Percentiles rank a stretch among this genome's conserved stretches.
phyloP scores from a whole-genome alignment of 176 grass and related monocot genomes.

The sorghum (Sorghum bicolor) region Sorghum_bicolor_NCBIv3 NC_012872.2:2916501-2917000 shows the following conservation, averaged over 20 bases:
- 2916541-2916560: slow-evolving; percentile 43
- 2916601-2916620: slow-evolving; percentile 11
- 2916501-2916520: slow-evolving; percentile 32
- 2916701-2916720: slow-evolving; percentile 36
- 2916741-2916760: slow-evolving; percentile 44
- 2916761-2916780: slow-evolving; percentile 48
- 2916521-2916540: slow-evolving; percentile 31
- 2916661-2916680: slow-evolving; percentile 12
- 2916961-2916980: neutral
- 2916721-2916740: slow-evolving; percentile 51
- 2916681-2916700: slow-evolving; percentile 9
- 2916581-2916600: slow-evolving; percentile 11
- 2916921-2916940: slow-evolving; percentile 47
- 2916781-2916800: neutral
- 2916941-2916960: neutral
- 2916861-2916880: slow-evolving; percentile 29
- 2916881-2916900: slow-evolving; percentile 33
- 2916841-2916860: slow-evolving; percentile 41
- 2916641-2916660: neutral
- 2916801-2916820: neutral
- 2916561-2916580: slow-evolving; percentile 58
- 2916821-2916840: slow-evolving; percentile 12
- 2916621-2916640: slow-evolving; percentile 6
- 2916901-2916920: slow-evolving; percentile 47
- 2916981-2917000: neutral